Conservation (phyloP, 257 asterid species). For the Solanum ahanhuiri region DNA sequence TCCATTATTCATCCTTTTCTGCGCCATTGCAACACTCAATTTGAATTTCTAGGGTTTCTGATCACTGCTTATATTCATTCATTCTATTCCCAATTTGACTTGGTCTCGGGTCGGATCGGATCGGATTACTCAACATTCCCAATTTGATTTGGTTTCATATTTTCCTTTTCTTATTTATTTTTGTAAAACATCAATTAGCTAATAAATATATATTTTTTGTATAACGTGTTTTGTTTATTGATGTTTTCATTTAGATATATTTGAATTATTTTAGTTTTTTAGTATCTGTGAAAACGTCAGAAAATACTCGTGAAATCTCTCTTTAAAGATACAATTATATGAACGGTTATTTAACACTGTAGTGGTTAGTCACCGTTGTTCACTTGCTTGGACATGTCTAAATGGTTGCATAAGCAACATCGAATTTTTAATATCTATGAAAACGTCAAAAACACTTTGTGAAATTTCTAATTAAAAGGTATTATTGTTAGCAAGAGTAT, state of each 20-base stretch:
- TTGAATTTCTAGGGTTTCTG: too few species aligned
- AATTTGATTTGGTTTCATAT: background rate
- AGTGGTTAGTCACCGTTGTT: background rate
- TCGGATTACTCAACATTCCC: background rate
- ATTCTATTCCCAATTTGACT: too few species aligned
- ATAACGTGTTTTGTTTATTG: too few species aligned
- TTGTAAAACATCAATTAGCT: too few species aligned
- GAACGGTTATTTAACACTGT: background rate
- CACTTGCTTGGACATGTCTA: background rate
- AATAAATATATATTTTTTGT: too few species aligned
- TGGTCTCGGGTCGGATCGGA: too few species aligned
- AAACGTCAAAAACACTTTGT: background rate
- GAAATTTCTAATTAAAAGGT: background rate
- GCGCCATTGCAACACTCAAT: background rate
- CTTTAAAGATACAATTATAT: background rate
- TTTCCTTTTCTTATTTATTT: too few species aligned
- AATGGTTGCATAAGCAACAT: background rate
- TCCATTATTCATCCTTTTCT: background rate
- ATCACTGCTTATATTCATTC: too few species aligned
- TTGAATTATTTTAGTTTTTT: too few species aligned
- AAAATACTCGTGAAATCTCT: background rate
- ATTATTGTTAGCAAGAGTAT: background rate
- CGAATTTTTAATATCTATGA: background rate
- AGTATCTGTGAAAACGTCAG: too few species aligned
- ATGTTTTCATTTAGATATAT: too few species aligned